These are phyloP conservation scores for Blastocladiella britannica DNA, from an alignment of 192 early-diverging fungal species.

Conservation along the genomic window DNA sequence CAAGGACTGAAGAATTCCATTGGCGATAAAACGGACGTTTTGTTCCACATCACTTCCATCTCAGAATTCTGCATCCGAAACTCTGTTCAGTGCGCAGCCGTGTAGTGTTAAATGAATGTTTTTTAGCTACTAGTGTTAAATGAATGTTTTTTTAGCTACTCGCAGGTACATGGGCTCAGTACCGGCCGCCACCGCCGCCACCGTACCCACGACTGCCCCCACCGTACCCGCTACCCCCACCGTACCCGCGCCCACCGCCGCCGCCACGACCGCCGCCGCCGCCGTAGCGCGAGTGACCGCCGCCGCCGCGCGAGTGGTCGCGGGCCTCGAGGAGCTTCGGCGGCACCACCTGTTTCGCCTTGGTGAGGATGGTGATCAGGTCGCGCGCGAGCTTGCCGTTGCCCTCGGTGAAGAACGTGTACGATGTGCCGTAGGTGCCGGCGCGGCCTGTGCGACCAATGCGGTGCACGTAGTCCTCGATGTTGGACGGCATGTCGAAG, in stretches of 20 bases:
- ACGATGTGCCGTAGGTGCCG: slow-evolving; percentile 6
- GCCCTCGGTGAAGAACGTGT: neutral
- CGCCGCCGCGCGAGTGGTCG: neutral
- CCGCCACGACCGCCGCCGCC: neutral
- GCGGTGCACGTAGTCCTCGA: slow-evolving; percentile 72
- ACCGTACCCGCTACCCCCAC: no score
- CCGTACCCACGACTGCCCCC: neutral
- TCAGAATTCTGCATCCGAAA: no score
- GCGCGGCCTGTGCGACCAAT: slow-evolving; percentile 50
- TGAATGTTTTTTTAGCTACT: no score
- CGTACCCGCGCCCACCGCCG: neutral
- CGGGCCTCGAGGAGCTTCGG: neutral
- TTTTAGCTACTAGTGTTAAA: no score
- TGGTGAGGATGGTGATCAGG: neutral
- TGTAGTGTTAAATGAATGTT: no score
- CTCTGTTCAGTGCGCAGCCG: no score
- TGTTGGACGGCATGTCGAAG: slow-evolving; percentile 57
- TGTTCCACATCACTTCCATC: no score
- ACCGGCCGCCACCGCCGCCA: neutral
- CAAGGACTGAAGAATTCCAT: no score
- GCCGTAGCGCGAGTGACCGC: neutral
- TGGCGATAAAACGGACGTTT: no score
- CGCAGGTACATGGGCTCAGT: no score
- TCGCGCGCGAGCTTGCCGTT: neutral
- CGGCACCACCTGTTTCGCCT: neutral